Evolutionary conservation across 768 basidiomycete species (phyloP).

Genomic region (Amanita fuliginea): DNA sequence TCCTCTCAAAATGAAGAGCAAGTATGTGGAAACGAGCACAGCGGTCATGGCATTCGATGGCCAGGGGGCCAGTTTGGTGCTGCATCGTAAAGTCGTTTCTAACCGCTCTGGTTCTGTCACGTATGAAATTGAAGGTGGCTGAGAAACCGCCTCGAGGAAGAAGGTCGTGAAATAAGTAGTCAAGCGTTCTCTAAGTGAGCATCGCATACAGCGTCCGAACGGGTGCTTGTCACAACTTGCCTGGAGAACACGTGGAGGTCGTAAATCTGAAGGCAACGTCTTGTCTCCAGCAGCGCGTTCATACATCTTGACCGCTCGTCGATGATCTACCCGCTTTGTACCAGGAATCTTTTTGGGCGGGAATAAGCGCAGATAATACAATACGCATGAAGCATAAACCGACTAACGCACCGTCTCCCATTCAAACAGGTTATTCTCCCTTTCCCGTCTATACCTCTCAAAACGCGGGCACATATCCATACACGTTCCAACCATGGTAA

Average conservation of each 20-base stretch:
- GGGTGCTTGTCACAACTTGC: constrained; percentile 23
- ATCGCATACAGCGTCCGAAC: constrained; percentile 5
- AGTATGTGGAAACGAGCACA: constrained; percentile 93
- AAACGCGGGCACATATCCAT: constrained; percentile 91
- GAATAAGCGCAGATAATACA: constrained; percentile 29
- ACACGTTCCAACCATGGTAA: constrained; percentile 89
- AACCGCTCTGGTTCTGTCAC: constrained; percentile 85
- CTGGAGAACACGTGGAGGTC: constrained; percentile 77
- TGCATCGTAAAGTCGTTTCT: constrained; percentile 95
- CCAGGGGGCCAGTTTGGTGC: constrained; percentile 60
- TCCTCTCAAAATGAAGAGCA: constrained; percentile 57
- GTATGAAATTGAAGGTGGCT: constrained; percentile 70
- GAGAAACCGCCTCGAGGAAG: constrained; percentile 60
- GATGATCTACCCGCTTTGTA: constrained; percentile 79
- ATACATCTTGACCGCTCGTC: constrained; percentile 87
- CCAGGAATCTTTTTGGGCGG: constrained; percentile 51
- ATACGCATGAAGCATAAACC: constrained; percentile 15
- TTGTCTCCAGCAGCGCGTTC: constrained; percentile 93
- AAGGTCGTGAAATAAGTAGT: constrained; percentile 87
- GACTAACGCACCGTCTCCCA: constrained; percentile 74
- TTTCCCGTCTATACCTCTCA: constrained; percentile 84
- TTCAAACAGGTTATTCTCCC: constrained; percentile 77
- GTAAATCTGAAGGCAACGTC: constrained; percentile 81
- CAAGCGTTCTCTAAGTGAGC: constrained; percentile 57
- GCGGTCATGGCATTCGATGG: constrained; percentile 87